Conservation (phyloP, 2,329 filamentous ascomycete genomes). For the Arthroderma sp. region DNA sequence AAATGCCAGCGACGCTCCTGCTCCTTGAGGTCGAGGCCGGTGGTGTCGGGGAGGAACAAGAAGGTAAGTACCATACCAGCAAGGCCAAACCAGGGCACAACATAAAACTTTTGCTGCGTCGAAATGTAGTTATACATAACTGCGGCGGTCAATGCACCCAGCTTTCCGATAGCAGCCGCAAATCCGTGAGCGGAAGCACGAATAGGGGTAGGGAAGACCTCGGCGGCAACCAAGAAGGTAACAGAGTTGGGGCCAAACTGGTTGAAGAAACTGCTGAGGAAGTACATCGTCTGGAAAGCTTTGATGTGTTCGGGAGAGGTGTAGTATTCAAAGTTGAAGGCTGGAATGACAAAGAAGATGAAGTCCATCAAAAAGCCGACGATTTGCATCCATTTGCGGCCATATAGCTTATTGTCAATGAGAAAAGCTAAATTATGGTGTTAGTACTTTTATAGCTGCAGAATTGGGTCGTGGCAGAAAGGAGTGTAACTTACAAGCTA, state of each 20-base stretch:
- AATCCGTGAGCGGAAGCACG: conserved; percentile 90
- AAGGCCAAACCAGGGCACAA: conserved; percentile 92
- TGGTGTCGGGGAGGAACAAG: conserved; percentile 90
- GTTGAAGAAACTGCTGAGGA: conserved; percentile 96
- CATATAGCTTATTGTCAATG: conserved; percentile 94
- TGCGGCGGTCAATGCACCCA: conserved; percentile 72
- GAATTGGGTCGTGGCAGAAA: background rate
- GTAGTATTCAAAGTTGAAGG: conserved; percentile 79
- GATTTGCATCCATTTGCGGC: conserved; percentile 92
- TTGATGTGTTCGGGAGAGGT: conserved; percentile 57
- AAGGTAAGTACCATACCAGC: conserved; percentile 70
- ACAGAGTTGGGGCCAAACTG: conserved; percentile 95
- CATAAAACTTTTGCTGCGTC: conserved; percentile 70
- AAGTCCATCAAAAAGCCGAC: conserved; percentile 88
- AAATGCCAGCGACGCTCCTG: conserved; percentile 89
- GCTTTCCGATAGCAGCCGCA: conserved; percentile 80
- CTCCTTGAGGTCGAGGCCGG: conserved; percentile 90
- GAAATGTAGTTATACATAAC: conserved; percentile 93
- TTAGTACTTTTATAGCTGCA: background rate
- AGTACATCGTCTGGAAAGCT: conserved; percentile 97
- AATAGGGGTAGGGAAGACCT: conserved; percentile 90
- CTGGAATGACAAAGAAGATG: conserved; percentile 82
- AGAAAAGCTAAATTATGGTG: conserved; percentile 41
- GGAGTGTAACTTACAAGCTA: conserved; percentile 42
- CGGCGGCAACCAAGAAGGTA: conserved; percentile 89